phyloP scores from a whole-genome alignment of 441 rosid species.

The Adansonia grandidieri region DNA sequence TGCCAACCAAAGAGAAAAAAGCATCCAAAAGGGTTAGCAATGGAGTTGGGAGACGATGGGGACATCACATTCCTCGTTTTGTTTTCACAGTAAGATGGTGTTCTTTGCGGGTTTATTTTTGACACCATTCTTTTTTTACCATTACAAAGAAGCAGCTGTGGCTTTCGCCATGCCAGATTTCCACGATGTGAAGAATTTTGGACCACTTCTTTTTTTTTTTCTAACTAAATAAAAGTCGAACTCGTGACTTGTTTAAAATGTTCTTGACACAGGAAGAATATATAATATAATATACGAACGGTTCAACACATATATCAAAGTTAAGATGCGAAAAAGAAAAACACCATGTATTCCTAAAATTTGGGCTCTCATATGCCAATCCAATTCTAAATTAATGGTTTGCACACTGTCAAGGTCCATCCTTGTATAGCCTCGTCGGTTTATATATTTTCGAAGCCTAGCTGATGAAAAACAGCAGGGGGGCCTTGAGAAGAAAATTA shows the following conservation, averaged over 20 bases:
- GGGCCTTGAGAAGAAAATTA: too few relatives aligned
- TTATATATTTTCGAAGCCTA: too few relatives aligned
- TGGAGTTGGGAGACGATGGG: conserved; percentile 16
- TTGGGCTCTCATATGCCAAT: too few relatives aligned
- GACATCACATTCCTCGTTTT: conserved; percentile 20
- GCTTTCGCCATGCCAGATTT: not conserved
- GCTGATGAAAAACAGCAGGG: too few relatives aligned
- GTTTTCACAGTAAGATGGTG: conserved; percentile 23
- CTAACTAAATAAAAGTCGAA: not conserved
- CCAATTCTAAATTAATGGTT: too few relatives aligned
- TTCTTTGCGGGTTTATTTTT: not conserved
- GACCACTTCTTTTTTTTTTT: conserved; percentile 22
- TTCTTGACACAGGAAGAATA: too few relatives aligned
- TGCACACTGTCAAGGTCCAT: too few relatives aligned
- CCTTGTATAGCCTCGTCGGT: too few relatives aligned
- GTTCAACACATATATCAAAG: too few relatives aligned
- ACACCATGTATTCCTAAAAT: too few relatives aligned
- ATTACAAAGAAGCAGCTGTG: not conserved
- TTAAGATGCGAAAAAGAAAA: too few relatives aligned
- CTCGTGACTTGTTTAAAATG: conserved; percentile 28
- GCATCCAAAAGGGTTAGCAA: not conserved
- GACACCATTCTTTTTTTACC: not conserved
- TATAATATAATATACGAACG: too few relatives aligned
- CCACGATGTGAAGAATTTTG: not conserved
- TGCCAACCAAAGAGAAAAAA: conserved; percentile 17